phyloP scores from a whole-genome alignment of 305 asterid species.

The Fraxinus albicans region DNA sequence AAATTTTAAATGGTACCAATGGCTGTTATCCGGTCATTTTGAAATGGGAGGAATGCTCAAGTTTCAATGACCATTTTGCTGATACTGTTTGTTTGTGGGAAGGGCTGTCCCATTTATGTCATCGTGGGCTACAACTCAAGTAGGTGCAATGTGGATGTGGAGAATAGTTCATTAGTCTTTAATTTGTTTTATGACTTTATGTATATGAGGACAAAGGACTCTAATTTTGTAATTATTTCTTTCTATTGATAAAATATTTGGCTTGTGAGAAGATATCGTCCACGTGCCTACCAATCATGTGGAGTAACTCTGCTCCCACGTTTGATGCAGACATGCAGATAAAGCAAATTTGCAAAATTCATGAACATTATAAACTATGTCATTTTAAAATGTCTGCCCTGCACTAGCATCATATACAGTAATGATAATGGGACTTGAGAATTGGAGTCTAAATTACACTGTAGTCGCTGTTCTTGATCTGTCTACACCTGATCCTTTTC shows the following conservation, averaged over 20 bases:
- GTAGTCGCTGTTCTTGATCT: constrained; percentile 96
- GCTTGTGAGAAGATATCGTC: not conserved
- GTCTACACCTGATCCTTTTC: constrained; percentile 96
- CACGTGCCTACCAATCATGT: not conserved
- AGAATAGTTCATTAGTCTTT: not conserved
- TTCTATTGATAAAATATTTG: not conserved
- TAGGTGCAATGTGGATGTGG: not conserved
- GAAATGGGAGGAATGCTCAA: not conserved
- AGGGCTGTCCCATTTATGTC: not conserved
- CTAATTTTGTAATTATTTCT: not conserved
- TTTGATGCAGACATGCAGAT: not conserved
- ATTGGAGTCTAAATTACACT: constrained; percentile 54
- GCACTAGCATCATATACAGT: not conserved
- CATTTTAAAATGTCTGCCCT: not conserved
- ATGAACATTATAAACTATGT: not conserved
- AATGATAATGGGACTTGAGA: constrained; percentile 10
- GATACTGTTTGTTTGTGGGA: not conserved
- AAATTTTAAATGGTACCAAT: not conserved
- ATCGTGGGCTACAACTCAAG: not conserved
- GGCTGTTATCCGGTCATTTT: not conserved
- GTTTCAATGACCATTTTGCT: not conserved
- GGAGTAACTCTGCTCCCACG: not conserved
- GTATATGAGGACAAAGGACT: not conserved
- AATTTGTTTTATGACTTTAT: not conserved
- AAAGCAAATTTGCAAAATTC: not conserved